Conservation (phyloP, 2,329 filamentous ascomycete genomes). For the Colletotrichum agaves region DNA sequence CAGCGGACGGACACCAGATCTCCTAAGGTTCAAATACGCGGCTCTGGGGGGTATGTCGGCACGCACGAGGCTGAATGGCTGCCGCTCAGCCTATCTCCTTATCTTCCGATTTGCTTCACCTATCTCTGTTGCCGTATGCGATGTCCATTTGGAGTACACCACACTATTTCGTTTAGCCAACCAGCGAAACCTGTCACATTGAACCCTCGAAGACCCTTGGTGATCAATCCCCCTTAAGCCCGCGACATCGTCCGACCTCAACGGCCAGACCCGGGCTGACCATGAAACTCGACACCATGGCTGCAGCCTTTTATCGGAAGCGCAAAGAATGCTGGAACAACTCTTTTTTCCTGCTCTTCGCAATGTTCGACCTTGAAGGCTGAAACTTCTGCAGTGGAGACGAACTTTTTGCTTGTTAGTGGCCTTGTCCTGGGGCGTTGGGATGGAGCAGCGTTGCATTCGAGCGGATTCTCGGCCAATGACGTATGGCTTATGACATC, state of each 20-base stretch:
- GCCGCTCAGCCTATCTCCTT: constrained; percentile 1
- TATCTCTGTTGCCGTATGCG: constrained; percentile 29
- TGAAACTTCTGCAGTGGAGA: constrained; percentile 35
- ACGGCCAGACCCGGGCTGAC: constrained; percentile 16
- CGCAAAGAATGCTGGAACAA: constrained; percentile 3
- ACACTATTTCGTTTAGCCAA: neutral
- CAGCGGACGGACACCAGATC: neutral
- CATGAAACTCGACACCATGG: constrained; percentile 8
- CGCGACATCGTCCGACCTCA: constrained; percentile 22
- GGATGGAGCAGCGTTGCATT: constrained; percentile 12
- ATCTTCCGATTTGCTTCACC: constrained; percentile 8
- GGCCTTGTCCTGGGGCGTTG: neutral
- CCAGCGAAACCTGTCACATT: neutral
- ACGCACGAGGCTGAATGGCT: constrained; percentile 6
- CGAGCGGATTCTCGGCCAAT: constrained; percentile 20
- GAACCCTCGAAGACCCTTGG: constrained; percentile 3
- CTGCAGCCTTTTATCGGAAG: neutral
- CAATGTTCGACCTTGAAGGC: constrained; percentile 20
- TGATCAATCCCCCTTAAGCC: neutral
- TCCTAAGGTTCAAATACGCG: neutral
- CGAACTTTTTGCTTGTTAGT: neutral
- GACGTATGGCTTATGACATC: constrained; percentile 35
- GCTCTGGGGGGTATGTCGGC: constrained; percentile 11
- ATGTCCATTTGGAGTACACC: constrained; percentile 7
- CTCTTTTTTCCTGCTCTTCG: constrained; percentile 16